Conservation (phyloP, 1,284 basidiomycete species). For the Rhodotorula sp. region DNA sequence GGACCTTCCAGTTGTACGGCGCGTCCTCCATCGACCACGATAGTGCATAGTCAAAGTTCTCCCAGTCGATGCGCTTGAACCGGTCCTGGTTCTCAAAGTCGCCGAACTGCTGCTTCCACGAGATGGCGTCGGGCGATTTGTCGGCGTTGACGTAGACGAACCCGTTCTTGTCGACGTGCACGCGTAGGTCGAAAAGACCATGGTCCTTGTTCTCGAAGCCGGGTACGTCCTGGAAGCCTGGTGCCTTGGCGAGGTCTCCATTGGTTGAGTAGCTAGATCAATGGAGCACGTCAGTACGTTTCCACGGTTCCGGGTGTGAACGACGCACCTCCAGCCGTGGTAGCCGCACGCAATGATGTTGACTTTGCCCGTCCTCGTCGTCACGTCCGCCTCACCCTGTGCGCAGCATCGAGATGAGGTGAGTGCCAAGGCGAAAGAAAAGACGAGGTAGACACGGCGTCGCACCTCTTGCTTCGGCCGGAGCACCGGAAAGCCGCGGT, state of each 20-base stretch:
- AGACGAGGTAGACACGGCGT: too few species aligned
- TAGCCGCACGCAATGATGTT: constrained; percentile 9
- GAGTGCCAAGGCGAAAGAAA: too few species aligned
- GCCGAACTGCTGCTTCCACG: constrained; percentile 11
- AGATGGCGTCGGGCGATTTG: constrained; percentile 6
- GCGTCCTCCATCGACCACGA: not conserved
- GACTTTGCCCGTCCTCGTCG: not conserved
- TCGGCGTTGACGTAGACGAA: constrained; percentile 18
- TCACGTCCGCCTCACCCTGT: not conserved
- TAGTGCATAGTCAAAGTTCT: constrained; percentile 1
- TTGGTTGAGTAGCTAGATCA: not conserved
- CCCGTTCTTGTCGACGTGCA: constrained; percentile 8
- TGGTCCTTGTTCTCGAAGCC: constrained; percentile 15
- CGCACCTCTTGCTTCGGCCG: not conserved
- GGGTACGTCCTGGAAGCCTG: not conserved
- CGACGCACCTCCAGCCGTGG: constrained; percentile 8
- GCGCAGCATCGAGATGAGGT: too few species aligned
- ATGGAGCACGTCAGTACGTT: too few species aligned
- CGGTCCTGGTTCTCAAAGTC: constrained; percentile 14
- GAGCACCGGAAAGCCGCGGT: constrained; percentile 20
- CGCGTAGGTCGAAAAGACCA: constrained; percentile 1
- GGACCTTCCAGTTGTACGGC: constrained; percentile 11
- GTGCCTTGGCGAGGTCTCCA: constrained; percentile 11
- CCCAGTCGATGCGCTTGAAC: constrained; percentile 2
- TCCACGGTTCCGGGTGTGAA: too few species aligned